These are phyloP conservation scores for Aspergillus phoenicis DNA, from an alignment of 2,329 filamentous ascomycete genomes.

Conservation along the genomic window DNA sequence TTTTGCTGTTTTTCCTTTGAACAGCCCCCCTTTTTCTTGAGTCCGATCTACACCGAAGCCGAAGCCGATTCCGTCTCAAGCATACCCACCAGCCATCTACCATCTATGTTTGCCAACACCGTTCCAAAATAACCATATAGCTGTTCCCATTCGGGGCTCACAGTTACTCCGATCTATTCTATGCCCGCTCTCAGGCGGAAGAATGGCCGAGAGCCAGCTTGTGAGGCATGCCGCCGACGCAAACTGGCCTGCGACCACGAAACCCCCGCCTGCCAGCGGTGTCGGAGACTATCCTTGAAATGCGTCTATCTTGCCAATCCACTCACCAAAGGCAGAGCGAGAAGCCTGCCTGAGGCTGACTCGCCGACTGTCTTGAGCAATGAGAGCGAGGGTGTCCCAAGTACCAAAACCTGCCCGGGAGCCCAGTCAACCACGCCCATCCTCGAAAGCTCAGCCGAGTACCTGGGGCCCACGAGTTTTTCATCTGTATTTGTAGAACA, in stretches of 20 bases:
- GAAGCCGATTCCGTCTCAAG: background rate
- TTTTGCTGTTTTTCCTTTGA: background rate
- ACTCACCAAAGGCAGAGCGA: background rate
- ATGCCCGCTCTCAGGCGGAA: background rate
- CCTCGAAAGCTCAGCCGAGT: slow-evolving; percentile 6
- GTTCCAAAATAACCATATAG: background rate
- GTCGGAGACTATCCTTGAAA: background rate
- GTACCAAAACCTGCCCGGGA: background rate
- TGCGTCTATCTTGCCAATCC: slow-evolving; percentile 10
- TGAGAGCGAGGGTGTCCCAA: background rate
- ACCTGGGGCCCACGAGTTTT: slow-evolving; percentile 10
- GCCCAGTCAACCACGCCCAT: slow-evolving; percentile 4
- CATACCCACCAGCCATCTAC: background rate
- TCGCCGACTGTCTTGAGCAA: background rate
- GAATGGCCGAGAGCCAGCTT: slow-evolving; percentile 9
- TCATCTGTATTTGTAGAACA: slow-evolving; percentile 9
- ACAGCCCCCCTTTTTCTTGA: background rate
- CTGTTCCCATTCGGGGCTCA: background rate
- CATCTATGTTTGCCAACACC: background rate
- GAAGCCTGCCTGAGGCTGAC: background rate
- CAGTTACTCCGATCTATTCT: background rate
- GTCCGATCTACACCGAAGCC: background rate
- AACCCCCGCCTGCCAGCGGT: background rate
- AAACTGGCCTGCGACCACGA: slow-evolving; percentile 12
- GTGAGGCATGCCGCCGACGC: slow-evolving; percentile 6